phyloP scores from a whole-genome alignment of 257 asterid species.

The Nicotiana benthamiana region DNA sequence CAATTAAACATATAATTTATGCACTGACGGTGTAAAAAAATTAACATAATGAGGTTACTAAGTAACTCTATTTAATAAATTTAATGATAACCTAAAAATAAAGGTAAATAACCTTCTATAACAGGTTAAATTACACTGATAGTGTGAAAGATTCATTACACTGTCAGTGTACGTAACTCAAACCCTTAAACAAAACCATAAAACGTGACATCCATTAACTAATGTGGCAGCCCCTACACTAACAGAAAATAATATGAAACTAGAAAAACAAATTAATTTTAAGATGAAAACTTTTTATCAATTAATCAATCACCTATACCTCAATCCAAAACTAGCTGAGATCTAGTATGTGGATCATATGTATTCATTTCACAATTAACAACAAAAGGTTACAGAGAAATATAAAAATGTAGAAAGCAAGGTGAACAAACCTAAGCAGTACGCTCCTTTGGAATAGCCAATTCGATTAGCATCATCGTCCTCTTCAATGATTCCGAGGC shows the following conservation, averaged over 20 bases:
- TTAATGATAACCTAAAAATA: no score
- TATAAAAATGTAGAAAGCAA: neutral
- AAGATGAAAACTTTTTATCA: neutral
- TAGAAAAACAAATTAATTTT: neutral
- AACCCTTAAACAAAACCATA: neutral
- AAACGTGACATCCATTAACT: neutral
- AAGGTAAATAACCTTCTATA: no score
- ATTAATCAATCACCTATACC: neutral
- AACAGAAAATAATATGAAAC: neutral
- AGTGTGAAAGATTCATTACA: no score
- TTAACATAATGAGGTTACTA: no score
- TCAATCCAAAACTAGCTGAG: neutral
- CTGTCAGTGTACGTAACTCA: no score
- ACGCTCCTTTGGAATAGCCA: constrained; percentile 56
- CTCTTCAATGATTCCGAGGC: constrained; percentile 64
- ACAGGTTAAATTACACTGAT: no score
- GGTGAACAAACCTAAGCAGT: constrained; percentile 46
- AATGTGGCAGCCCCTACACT: neutral
- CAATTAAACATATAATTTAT: neutral
- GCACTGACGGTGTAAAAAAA: no score
- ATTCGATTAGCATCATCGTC: constrained; percentile 56
- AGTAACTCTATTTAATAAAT: no score
- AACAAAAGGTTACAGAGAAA: neutral
- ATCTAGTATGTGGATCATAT: neutral
- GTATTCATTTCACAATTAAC: neutral